These are phyloP conservation scores for Plasmodium coatneyi DNA, from an alignment of 169 alveolate species.

Conservation along the genomic window DNA sequence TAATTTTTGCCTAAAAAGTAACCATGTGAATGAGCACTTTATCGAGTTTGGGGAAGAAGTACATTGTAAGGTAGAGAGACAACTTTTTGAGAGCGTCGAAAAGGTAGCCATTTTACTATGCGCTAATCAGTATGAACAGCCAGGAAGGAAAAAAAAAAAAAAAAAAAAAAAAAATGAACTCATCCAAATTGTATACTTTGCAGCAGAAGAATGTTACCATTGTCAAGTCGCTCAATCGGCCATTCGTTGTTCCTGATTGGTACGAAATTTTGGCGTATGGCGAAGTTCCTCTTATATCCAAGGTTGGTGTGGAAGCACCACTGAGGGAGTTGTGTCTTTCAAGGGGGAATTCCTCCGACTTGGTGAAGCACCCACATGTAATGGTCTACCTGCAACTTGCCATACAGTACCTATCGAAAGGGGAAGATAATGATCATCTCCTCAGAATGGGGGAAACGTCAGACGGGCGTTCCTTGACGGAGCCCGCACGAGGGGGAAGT, in stretches of 20 bases:
- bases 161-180: not conserved
- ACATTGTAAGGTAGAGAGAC: conserved; percentile 24
- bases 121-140: not conserved
- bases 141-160: not conserved
- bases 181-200: not conserved
- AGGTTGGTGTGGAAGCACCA: not conserved
- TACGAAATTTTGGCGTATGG: conserved; percentile 42
- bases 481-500: not conserved
- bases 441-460: not conserved
- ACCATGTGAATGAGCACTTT: not conserved
- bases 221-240: conserved; percentile 16
- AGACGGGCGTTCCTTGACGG: conserved; percentile 4
- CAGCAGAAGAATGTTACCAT: conserved; percentile 1
- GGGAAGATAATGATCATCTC: not conserved
- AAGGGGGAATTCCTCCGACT: not conserved
- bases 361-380: not conserved
- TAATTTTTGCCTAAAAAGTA: conserved; percentile 19
- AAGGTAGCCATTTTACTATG: conserved; percentile 36
- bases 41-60: conserved; percentile 24
- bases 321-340: not conserved
- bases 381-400: not conserved
- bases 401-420: not conserved
- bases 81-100: conserved; percentile 1
- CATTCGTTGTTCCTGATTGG: conserved; percentile 39
- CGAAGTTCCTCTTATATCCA: conserved; percentile 26